These are phyloP conservation scores for Epichloe glyceriae DNA, from an alignment of 2,329 filamentous ascomycete genomes.

Conservation along the genomic window DNA sequence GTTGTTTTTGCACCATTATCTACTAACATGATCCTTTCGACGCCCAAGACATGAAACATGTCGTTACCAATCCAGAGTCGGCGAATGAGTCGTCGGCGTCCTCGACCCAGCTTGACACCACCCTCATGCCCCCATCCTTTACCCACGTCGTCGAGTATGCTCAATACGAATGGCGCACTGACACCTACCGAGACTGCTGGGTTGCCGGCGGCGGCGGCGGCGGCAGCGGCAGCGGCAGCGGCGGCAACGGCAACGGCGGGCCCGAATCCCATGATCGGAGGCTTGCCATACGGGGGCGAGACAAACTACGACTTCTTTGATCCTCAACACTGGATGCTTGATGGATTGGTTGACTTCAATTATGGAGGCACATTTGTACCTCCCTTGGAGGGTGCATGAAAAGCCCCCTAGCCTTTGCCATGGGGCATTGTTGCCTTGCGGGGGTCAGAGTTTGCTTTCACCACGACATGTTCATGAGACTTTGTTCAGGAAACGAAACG, in stretches of 20 bases:
- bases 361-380: slow-evolving; percentile 42
- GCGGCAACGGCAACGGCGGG: slow-evolving; percentile 8
- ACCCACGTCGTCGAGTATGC: slow-evolving; percentile 30
- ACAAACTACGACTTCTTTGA: slow-evolving; percentile 81
- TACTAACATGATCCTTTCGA: slow-evolving; percentile 1
- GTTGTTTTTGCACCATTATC: not conserved
- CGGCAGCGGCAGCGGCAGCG: too few species aligned
- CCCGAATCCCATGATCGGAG: slow-evolving; percentile 34
- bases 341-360: slow-evolving; percentile 71
- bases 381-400: slow-evolving; percentile 39
- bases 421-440: not conserved
- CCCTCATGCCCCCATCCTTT: slow-evolving; percentile 33
- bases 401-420: not conserved
- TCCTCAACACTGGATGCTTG: slow-evolving; percentile 85
- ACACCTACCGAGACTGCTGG: slow-evolving; percentile 35
- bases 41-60: slow-evolving; percentile 56
- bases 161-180: slow-evolving; percentile 37
- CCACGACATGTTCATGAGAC: too few species aligned
- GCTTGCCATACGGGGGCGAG: slow-evolving; percentile 46
- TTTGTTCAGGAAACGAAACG: too few species aligned
- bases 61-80: slow-evolving; percentile 70
- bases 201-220: slow-evolving; percentile 24
- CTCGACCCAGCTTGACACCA: slow-evolving; percentile 51
- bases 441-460: too few species aligned
- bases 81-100: slow-evolving; percentile 59